A percentile compares a stretch with the other conserved stretches of the same genome.
phyloP scores from a whole-genome alignment of 306 rosid genomes.

The Echinosophora koreensis region DNA sequence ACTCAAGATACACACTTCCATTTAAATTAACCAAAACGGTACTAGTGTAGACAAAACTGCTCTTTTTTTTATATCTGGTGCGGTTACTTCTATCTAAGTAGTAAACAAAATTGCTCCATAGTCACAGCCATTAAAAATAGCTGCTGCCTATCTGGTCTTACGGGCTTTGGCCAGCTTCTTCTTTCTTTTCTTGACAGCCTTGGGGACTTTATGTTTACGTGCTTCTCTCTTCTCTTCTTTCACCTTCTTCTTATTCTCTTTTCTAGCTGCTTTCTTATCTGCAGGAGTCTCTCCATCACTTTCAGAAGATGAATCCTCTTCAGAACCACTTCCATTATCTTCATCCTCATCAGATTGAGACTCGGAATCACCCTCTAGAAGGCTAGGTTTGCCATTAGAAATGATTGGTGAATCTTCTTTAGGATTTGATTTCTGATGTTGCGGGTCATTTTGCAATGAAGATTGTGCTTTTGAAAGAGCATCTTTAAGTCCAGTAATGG shows the following conservation, averaged over 20 bases:
- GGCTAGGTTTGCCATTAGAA: constrained; percentile 28
- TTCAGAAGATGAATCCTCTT: constrained; percentile 55
- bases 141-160: constrained; percentile 63
- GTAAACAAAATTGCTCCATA: neutral
- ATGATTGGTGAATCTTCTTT: constrained; percentile 25
- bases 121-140: constrained; percentile 4
- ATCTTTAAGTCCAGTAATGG: constrained; percentile 81
- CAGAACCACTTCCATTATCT: constrained; percentile 55
- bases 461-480: constrained; percentile 57
- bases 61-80: neutral
- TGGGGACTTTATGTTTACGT: constrained; percentile 77
- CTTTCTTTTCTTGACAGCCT: constrained; percentile 85
- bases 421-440: constrained; percentile 28
- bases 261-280: constrained; percentile 84
- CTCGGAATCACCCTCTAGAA: constrained; percentile 40
- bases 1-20: neutral
- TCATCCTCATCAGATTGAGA: constrained; percentile 52
- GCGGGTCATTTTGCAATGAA: constrained; percentile 41
- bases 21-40: neutral
- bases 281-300: constrained; percentile 53
- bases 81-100: constrained; percentile 12
- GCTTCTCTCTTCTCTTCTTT: constrained; percentile 92
- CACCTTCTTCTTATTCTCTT: constrained; percentile 87
- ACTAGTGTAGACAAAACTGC: neutral
- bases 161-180: constrained; percentile 68